Conservation (phyloP, 257 asterid genomes). For the Lantana camara region DNA sequence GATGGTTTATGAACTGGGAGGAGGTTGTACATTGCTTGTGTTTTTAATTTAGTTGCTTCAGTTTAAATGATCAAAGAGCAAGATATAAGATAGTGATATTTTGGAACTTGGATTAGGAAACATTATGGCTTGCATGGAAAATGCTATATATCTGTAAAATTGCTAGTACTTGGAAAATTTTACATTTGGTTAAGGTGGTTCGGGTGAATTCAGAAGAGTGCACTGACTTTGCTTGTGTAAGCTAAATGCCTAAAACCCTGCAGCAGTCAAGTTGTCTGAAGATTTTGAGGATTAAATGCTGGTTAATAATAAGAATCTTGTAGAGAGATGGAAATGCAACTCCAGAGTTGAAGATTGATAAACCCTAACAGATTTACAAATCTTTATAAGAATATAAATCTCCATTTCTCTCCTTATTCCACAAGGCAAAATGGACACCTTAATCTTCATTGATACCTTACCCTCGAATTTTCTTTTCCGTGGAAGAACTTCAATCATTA, state of each 20-base stretch:
- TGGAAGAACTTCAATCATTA: background rate
- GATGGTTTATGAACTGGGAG: background rate
- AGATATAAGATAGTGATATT: constrained; percentile 1
- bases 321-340: background rate
- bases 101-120: constrained; percentile 6
- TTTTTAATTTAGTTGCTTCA: constrained; percentile 8
- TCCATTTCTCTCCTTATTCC: background rate
- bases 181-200: constrained; percentile 3
- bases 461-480: background rate
- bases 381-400: background rate
- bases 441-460: background rate
- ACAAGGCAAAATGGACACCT: background rate
- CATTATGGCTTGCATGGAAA: background rate
- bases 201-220: background rate
- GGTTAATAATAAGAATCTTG: no score
- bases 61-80: constrained; percentile 11
- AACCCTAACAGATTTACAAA: no score
- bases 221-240: background rate
- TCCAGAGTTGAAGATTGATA: no score
- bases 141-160: constrained; percentile 4
- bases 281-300: background rate
- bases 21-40: background rate
- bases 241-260: background rate
- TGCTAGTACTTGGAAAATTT: background rate
- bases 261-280: background rate